Base-by-base conservation (phyloP, 441 rosid species). In the Croton laevigatus region DNA sequence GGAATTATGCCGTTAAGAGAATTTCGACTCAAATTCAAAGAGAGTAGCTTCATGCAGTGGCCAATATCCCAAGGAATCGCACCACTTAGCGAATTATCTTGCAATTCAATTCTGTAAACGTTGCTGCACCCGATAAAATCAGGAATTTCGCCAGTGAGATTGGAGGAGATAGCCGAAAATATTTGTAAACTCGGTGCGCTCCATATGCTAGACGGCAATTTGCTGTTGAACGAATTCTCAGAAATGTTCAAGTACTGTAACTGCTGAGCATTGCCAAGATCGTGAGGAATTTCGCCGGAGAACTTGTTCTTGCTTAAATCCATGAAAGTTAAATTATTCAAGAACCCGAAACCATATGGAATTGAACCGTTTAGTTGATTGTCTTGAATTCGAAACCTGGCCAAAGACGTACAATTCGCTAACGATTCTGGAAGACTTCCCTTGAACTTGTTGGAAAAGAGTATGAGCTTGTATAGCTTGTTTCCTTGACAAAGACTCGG, bases 1-100 rank as follows among this genome's bases (percentile, higher is more conserved):
- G 99, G 98, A n/a, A 94, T 94, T 38, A 85, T 86, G 0, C 98
- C 99, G 10, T 87, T 61, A 44, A 94, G 87, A 57, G 82, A 81
- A 69, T 94, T 94, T 55, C 78, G 71, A 72, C 98, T 91, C 59
- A 94, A 75, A 67, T 92, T 88, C 71, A 94, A 80, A 22, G 40
- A 49, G 59, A 90, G 71, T 9, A 94, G 97, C 96, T 87, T 94
- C 77, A 77, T 86, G 68, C 99, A 94, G 65, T 86, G 97, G 49
- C 84, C 88, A 32, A 94, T 85, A 66, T 89, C 88, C 91, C 89
- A 81, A 1, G 99, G 99, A 55, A 94, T 86, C 51, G 80, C 83
- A 5, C 94, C 94, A 71, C 83, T 85, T 11, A 94, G 77, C 7
- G 78, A 79, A 71, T 94, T 94, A 17, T 84, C 88, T 23, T 89